Evolutionary conservation across 306 rosid species (phyloP), one percentile per base, ranked within the genome.

Genomic region (Macrotyloma uniflorum): DNA sequence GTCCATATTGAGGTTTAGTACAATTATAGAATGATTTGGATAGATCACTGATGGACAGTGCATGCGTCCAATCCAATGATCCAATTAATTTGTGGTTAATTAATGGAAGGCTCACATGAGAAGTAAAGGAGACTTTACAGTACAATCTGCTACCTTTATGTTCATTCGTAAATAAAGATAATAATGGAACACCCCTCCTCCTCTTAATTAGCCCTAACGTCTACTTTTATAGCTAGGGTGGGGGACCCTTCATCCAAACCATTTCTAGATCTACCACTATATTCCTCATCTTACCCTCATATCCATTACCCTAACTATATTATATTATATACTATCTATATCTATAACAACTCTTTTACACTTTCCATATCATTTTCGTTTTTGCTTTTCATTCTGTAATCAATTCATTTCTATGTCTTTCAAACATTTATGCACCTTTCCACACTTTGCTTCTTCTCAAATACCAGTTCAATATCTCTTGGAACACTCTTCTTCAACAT

Each of bases 1-100:
- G 87, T 85, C 85, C 80, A 65, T 33, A 62, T 79, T 33, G 71
- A 76, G 23, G 24, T 47, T 62, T 79, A 77, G 81, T 77, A 85
- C 83, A 70, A 68, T 78, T 61, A 65, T 65, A 74, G 67, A 83
- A 80, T 76, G 89, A 86, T 86, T 72, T 79, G 81, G 89, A 86
- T 86, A 42, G 87, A 83, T 86, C 85, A 83, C 83, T 83, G 87
- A 53, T 13, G 77, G 19, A 63, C 79, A 76, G 16, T 35, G 89
- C 89, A 86, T 86, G 89, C 87, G 86, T 72, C 67, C 83, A 83
- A 3, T 12, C 47, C 47, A 42, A 43, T 67, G 78, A 78, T 85
- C 83, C 57, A n/a, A 58, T 45, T 72, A n/a, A 58, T 45, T 72
- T 85, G 46, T 24, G 54, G 78, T 63, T 80, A 77, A 81, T 79